A percentile compares a stretch with the other conserved stretches of the same genome.
These are phyloP conservation scores for Leccinum boreale DNA, from an alignment of 768 basidiomycete genomes.

Conservation along the genomic window DNA sequence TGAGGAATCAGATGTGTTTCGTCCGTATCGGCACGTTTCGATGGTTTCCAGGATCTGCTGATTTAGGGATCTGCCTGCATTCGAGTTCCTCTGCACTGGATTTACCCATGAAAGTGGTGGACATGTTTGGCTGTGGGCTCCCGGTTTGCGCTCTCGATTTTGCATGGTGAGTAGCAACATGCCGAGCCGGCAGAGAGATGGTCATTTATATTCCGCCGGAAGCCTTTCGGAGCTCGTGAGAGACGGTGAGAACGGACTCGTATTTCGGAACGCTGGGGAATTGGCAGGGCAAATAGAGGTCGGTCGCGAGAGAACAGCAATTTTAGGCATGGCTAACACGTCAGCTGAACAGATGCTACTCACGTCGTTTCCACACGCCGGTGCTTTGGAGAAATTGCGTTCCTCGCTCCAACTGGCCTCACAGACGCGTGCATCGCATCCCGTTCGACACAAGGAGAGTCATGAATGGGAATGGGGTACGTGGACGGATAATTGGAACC, in stretches of 20 bases:
- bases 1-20: slow-evolving; percentile 25
- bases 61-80: slow-evolving; percentile 90
- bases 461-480: slow-evolving; percentile 58
- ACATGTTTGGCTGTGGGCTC: slow-evolving; percentile 97
- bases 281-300: slow-evolving; percentile 70
- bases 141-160: slow-evolving; percentile 92
- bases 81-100: slow-evolving; percentile 87
- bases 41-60: slow-evolving; percentile 66
- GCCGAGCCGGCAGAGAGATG: neutral
- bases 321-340: neutral
- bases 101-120: slow-evolving; percentile 98
- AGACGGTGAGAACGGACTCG: slow-evolving; percentile 77
- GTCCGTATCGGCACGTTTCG: neutral
- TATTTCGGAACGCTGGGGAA: slow-evolving; percentile 66
- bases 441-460: slow-evolving; percentile 18
- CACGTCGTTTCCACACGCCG: slow-evolving; percentile 55
- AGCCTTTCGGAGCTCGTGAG: slow-evolving; percentile 88
- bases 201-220: neutral
- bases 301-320: neutral
- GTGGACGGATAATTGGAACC: slow-evolving; percentile 88
- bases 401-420: slow-evolving; percentile 42
- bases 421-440: slow-evolving; percentile 21
- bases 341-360: slow-evolving; percentile 48
- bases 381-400: slow-evolving; percentile 49
- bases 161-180: slow-evolving; percentile 56